A percentile compares a stretch with the other conserved stretches of the same genome.
These are phyloP conservation scores for Linum tenue DNA, from an alignment of 345 rosid genomes.

Conservation along the genomic window DNA sequence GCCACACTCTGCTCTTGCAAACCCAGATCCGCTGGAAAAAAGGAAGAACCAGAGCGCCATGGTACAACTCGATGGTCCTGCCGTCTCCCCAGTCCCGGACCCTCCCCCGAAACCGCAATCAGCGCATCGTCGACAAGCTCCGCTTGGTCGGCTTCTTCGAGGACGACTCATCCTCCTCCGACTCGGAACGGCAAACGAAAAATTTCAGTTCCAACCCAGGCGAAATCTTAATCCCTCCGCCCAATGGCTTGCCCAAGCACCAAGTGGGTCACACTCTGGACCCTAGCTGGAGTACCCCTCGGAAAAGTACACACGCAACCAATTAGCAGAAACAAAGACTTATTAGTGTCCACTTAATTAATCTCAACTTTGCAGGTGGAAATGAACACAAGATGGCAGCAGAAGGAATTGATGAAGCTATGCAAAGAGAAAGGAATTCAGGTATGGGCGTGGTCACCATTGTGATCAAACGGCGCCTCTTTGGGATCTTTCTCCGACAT, in stretches of 20 bases:
- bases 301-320: no score
- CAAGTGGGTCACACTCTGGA: constrained; percentile 92
- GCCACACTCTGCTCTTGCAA: no score
- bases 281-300: constrained; percentile 88
- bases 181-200: constrained; percentile 7
- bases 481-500: constrained; percentile 30
- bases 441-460: constrained; percentile 27
- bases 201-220: constrained; percentile 15
- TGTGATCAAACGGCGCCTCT: constrained; percentile 24
- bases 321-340: no score
- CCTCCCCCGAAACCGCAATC: constrained; percentile 65
- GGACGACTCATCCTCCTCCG: constrained; percentile 16
- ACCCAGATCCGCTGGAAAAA: no score
- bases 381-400: constrained; percentile 30
- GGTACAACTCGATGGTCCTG: no score
- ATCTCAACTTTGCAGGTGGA: no score
- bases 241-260: constrained; percentile 46
- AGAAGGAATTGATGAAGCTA: constrained; percentile 21
- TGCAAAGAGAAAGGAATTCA: constrained; percentile 23
- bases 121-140: constrained; percentile 88
- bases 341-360: no score
- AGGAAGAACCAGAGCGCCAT: no score
- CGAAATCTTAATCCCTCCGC: constrained; percentile 74
- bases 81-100: constrained; percentile 20
- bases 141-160: constrained; percentile 73